phyloP scores from a whole-genome alignment of 2,329 filamentous ascomycete species.

The Verticillium tricorpus region DNA sequence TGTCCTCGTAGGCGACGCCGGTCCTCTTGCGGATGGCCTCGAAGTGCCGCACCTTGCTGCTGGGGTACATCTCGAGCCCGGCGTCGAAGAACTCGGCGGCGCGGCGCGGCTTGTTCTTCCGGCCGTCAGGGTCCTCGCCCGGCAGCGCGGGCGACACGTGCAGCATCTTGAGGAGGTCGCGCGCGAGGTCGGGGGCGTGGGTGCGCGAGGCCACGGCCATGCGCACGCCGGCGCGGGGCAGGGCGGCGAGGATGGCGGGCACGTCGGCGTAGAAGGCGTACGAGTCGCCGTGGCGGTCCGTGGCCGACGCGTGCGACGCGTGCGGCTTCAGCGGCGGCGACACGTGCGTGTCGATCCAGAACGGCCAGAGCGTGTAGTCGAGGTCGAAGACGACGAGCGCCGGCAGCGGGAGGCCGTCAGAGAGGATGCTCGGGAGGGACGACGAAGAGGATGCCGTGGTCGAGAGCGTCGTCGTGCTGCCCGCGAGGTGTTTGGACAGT shows the following conservation, averaged over 20 bases:
- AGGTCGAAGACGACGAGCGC: conserved; percentile 88
- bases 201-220: conserved; percentile 80
- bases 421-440: conserved; percentile 35
- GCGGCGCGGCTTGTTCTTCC: conserved; percentile 29
- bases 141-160: conserved; percentile 42
- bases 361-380: conserved; percentile 98
- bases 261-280: conserved; percentile 70
- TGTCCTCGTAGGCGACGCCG: conserved; percentile 70
- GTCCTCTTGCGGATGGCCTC: conserved; percentile 66
- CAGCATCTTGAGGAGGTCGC: conserved; percentile 72
- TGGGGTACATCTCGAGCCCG: conserved; percentile 65
- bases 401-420: conserved; percentile 65
- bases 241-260: conserved; percentile 60
- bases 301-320: conserved; percentile 32
- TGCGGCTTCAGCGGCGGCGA: conserved; percentile 61
- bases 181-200: conserved; percentile 70
- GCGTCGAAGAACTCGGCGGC: conserved; percentile 58
- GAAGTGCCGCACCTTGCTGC: conserved; percentile 83
- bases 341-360: conserved; percentile 95
- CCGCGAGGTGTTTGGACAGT: conserved; percentile 19
- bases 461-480: conserved; percentile 19
- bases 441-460: conserved; percentile 13
- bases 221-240: conserved; percentile 40
- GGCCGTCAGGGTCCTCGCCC: conserved; percentile 11
- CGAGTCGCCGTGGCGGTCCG: conserved; percentile 57